Percentiles rank a stretch among this genome's conserved stretches.
Conservation (phyloP, 2,329 filamentous ascomycete genomes). For the Fusarium sp. region DNA sequence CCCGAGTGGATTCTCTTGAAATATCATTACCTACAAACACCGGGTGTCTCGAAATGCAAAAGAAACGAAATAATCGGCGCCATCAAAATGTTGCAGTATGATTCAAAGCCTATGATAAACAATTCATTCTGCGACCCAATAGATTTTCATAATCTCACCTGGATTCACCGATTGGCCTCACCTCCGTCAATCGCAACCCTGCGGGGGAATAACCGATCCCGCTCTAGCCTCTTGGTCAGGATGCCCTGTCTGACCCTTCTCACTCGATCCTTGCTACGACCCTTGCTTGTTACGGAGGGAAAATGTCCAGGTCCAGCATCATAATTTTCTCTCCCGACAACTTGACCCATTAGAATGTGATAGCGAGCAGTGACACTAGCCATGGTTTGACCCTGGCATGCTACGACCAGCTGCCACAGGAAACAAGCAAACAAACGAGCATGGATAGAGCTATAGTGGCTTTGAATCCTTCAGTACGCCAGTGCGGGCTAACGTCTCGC, state of each 20-base stretch:
- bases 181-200: constrained; percentile 49
- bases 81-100: constrained; percentile 10
- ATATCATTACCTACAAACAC: background rate
- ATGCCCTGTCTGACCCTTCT: constrained; percentile 25
- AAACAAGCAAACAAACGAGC: constrained; percentile 33
- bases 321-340: constrained; percentile 16
- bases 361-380: constrained; percentile 36
- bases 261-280: constrained; percentile 19
- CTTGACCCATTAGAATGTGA: constrained; percentile 9
- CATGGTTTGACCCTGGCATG: constrained; percentile 19
- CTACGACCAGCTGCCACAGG: constrained; percentile 17
- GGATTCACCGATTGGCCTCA: constrained; percentile 47
- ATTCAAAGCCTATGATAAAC: constrained; percentile 26
- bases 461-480: constrained; percentile 33
- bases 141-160: constrained; percentile 29
- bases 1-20: background rate
- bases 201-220: constrained; percentile 43
- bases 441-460: constrained; percentile 27
- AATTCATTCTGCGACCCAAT: constrained; percentile 50
- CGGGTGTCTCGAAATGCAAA: constrained; percentile 4
- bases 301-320: constrained; percentile 19
- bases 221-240: constrained; percentile 25
- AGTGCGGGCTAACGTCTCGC: constrained; percentile 46
- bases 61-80: constrained; percentile 5
- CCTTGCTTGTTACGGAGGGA: constrained; percentile 10